Evolutionary conservation across 1,284 basidiomycete genomes (phyloP), one percentile per base, ranked within the genome.

Genomic region (Fomes fomentarius): DNA sequence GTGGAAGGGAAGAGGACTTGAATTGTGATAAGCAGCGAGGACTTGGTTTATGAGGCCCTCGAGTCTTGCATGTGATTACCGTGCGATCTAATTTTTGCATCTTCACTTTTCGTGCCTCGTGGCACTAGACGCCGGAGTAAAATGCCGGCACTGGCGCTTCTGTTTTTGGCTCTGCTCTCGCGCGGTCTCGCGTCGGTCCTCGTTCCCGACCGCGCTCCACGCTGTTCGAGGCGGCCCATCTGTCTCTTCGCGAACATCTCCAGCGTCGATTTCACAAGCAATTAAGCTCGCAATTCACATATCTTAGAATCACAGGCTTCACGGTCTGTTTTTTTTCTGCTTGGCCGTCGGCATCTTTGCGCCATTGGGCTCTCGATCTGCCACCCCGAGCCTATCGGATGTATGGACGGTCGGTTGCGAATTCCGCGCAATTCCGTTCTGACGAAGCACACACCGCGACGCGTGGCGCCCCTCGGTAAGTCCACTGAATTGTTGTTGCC

Each of bases 121-220:
- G 50, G 25, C 6, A 15, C 4, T 35, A 57, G 34, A 33, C 55
- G 55, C 55, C 82, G 80, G 19, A 70, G 71, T 2, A 75, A 80
- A 63, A 90, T 86, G 26, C 77, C 67, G 9, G 85, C 86, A 10
- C 89, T 85, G 10, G 81, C 71, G 17, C 79, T 76, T 50, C 81
- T 71, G 34, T 5, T n/a, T 28, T 17, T 22, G n/a, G 19, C 21
- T 8, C 19, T n/a, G 28, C 6, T 6, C 39, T 22, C 24, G 21
- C 33, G 37, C 17, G 7, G 17, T 52, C 46, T 44, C 39, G 4
- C 30, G 21, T 21, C 17, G 38, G 38, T 5, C 38, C 21, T 40
- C 22, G 1, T 24, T 34, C 30, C 47, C 47, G 39, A 41, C 47
- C 38, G 39, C 41, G 15, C 6, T 14, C 4, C 24, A 11, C 26